phyloP scores from a whole-genome alignment of 2,329 filamentous ascomycete genomes.

The Diaporthe ilicicola region DNA sequence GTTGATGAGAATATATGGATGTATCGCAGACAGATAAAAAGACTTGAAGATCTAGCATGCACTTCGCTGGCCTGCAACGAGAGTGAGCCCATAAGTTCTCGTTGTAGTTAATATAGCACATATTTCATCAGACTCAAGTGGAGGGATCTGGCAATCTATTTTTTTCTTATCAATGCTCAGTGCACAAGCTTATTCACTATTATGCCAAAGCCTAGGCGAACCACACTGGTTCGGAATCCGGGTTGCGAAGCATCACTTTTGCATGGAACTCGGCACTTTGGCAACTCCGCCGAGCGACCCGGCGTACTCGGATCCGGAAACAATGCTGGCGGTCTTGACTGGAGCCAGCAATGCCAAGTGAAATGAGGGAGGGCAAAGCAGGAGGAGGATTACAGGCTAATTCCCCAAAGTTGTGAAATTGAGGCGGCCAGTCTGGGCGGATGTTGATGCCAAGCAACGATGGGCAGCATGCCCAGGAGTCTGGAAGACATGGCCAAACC shows the following conservation, averaged over 20 bases:
- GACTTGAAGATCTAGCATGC: too few species aligned
- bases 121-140: too few species aligned
- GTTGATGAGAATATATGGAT: too few species aligned
- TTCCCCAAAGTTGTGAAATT: neutral
- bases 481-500: neutral
- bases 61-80: too few species aligned
- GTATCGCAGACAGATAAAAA: too few species aligned
- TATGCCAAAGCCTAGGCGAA: neutral
- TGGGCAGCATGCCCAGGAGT: neutral
- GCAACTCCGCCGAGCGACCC: neutral
- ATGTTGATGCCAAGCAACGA: conserved; percentile 7
- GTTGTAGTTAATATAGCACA: too few species aligned
- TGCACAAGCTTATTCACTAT: neutral
- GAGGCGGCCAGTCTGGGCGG: neutral
- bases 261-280: conserved; percentile 17
- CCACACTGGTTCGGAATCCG: neutral
- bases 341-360: neutral
- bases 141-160: too few species aligned
- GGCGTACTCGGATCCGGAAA: neutral
- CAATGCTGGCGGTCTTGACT: neutral
- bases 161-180: neutral
- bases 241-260: neutral
- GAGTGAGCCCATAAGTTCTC: too few species aligned
- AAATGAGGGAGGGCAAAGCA: too few species aligned
- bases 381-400: neutral